These are phyloP conservation scores for Guyanaporus albipodus DNA, from an alignment of 768 basidiomycete genomes.

Conservation along the genomic window DNA sequence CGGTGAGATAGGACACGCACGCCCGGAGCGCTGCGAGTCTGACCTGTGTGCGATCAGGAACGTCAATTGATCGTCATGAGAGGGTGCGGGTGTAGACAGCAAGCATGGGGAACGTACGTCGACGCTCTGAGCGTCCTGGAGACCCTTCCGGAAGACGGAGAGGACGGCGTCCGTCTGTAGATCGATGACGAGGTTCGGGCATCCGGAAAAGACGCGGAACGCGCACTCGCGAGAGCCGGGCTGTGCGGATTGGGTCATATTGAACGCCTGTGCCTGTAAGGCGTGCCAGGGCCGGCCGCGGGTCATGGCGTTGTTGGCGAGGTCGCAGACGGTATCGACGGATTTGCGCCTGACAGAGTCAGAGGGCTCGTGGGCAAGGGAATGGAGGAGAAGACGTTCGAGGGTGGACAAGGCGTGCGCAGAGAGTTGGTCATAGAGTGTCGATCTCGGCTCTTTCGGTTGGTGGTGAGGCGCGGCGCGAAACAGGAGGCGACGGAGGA, in stretches of 20 bases:
- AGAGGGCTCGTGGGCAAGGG: slow-evolving; percentile 58
- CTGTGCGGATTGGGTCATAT: slow-evolving; percentile 44
- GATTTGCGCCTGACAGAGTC: slow-evolving; percentile 61
- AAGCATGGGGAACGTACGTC: slow-evolving; percentile 48
- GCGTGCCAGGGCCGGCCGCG: slow-evolving; percentile 82
- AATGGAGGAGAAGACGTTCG: slow-evolving; percentile 68
- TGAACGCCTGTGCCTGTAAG: slow-evolving; percentile 66
- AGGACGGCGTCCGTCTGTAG: slow-evolving; percentile 69
- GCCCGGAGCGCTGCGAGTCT: slow-evolving; percentile 70
- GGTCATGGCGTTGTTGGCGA: slow-evolving; percentile 70
- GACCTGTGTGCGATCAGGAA: slow-evolving; percentile 41
- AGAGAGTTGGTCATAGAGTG: slow-evolving; percentile 76
- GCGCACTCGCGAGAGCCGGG: slow-evolving; percentile 53
- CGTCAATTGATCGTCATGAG: not conserved
- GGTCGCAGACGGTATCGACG: slow-evolving; percentile 72
- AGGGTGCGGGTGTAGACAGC: slow-evolving; percentile 1
- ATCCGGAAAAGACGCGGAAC: slow-evolving; percentile 67
- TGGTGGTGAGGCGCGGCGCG: slow-evolving; percentile 44
- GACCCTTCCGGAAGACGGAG: slow-evolving; percentile 59
- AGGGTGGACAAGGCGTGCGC: slow-evolving; percentile 60
- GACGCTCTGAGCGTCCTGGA: slow-evolving; percentile 62
- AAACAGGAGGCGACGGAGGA: slow-evolving; percentile 76
- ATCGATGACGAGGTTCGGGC: slow-evolving; percentile 74
- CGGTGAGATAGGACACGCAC: slow-evolving; percentile 62
- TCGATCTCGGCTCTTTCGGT: slow-evolving; percentile 40